Percentiles rank a stretch among this genome's conserved stretches.
Evolutionary conservation across 495 filamentous ascomycete genomes (phyloP).

Genomic region (Geopyxis carbonaria): DNA sequence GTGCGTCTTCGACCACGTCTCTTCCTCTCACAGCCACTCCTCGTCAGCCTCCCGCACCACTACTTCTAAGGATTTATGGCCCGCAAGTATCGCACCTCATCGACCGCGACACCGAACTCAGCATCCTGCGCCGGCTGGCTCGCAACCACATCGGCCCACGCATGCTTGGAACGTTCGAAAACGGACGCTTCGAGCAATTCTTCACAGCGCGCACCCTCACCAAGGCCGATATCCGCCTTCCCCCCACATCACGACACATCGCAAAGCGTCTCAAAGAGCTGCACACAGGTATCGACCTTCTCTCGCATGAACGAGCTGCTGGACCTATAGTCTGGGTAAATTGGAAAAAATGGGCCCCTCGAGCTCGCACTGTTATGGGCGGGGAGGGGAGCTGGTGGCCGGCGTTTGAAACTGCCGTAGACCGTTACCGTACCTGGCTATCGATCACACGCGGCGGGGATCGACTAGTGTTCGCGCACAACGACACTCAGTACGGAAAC

Average conservation of each 20-base stretch:
- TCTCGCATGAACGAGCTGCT: slow-evolving; percentile 53
- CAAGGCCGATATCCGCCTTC: slow-evolving; percentile 54
- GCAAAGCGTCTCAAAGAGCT: slow-evolving; percentile 97
- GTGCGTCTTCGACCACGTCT: background rate
- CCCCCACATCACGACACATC: slow-evolving; percentile 76
- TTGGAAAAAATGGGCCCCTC: slow-evolving; percentile 86
- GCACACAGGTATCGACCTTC: slow-evolving; percentile 79
- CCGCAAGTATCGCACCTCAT: slow-evolving; percentile 93
- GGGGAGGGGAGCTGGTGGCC: slow-evolving; percentile 83
- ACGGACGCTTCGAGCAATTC: slow-evolving; percentile 85
- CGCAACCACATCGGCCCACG: slow-evolving; percentile 85
- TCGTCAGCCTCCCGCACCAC: slow-evolving; percentile 32
- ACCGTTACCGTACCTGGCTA: slow-evolving; percentile 62
- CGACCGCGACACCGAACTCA: slow-evolving; percentile 76
- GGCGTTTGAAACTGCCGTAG: slow-evolving; percentile 54
- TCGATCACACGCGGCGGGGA: slow-evolving; percentile 50
- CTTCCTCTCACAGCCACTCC: background rate
- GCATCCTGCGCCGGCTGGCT: slow-evolving; percentile 69
- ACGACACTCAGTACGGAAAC: slow-evolving; percentile 98
- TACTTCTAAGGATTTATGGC: slow-evolving; percentile 84
- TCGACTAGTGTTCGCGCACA: slow-evolving; percentile 83
- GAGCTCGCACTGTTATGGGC: slow-evolving; percentile 57
- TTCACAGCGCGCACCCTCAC: slow-evolving; percentile 69
- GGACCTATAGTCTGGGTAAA: slow-evolving; percentile 78
- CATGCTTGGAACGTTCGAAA: slow-evolving; percentile 81